Evolutionary conservation across 345 rosid genomes (phyloP).

Genomic region (Eucalyptus globulus): DNA sequence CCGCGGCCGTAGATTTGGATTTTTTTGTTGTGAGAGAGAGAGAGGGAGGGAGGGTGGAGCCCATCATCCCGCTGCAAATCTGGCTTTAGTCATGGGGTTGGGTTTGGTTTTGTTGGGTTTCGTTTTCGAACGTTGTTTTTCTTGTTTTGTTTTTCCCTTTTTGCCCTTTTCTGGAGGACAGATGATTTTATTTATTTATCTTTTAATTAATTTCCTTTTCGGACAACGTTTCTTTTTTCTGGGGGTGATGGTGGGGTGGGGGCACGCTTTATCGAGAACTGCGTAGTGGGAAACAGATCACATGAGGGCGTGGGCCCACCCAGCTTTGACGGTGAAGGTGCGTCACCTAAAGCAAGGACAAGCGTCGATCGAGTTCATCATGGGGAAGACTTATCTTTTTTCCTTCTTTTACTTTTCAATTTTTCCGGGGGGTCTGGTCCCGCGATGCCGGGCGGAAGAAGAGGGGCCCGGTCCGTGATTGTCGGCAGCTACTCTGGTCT

Average conservation of each 20-base stretch:
- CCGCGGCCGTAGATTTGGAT: background rate
- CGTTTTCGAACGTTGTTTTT: background rate
- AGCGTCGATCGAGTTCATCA: background rate
- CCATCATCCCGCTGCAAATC: background rate
- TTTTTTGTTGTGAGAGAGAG: background rate
- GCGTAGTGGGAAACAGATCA: background rate
- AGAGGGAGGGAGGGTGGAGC: background rate
- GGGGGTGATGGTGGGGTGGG: background rate
- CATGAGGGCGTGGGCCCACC: background rate
- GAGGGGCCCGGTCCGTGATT: background rate
- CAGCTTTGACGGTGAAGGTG: background rate
- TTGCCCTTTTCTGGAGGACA: background rate
- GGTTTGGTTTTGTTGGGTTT: background rate
- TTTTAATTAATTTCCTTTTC: background rate
- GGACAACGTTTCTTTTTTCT: background rate
- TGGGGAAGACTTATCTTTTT: background rate
- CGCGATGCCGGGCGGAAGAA: background rate
- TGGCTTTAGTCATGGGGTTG: background rate
- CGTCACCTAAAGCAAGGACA: background rate
- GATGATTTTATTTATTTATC: background rate
- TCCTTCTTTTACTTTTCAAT: background rate
- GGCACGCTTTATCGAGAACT: background rate
- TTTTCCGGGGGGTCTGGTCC: background rate
- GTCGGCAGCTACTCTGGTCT: background rate
- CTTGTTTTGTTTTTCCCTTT: background rate